These are phyloP conservation scores for Phytophthora crassamura DNA, from an alignment of 352 stramenopile genomes.

Conservation along the genomic window DNA sequence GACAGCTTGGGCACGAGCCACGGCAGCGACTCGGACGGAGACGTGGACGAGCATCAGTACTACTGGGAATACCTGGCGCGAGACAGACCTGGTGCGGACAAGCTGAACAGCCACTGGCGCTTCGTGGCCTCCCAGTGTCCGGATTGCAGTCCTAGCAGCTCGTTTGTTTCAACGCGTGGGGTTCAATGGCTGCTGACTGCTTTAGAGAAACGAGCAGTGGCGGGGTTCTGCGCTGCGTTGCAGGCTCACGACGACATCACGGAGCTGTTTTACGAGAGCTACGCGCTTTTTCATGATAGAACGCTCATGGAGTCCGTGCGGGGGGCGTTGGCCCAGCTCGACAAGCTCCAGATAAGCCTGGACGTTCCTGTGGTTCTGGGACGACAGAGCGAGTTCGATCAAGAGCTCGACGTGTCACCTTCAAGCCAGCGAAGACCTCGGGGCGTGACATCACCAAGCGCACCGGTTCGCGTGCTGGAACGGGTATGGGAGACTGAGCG, in stretches of 20 bases:
- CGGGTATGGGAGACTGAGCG: conserved; percentile 76
- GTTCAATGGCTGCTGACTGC: conserved; percentile 77
- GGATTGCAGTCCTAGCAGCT: conserved; percentile 55
- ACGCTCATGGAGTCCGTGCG: conserved; percentile 59
- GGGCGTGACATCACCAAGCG: conserved; percentile 15
- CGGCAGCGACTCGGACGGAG: conserved; percentile 28
- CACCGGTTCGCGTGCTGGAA: conserved; percentile 63
- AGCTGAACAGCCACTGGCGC: conserved; percentile 65
- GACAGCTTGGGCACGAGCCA: conserved; percentile 31
- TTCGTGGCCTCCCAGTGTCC: conserved; percentile 67
- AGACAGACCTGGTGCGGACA: conserved; percentile 52
- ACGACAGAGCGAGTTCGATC: conserved; percentile 49
- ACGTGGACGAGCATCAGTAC: conserved; percentile 43
- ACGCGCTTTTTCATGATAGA: conserved; percentile 52
- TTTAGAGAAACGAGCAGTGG: conserved; percentile 64
- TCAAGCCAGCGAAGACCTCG: conserved; percentile 18
- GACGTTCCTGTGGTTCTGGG: conserved; percentile 62
- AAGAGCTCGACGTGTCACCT: conserved; percentile 47
- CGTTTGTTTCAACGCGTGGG: conserved; percentile 73
- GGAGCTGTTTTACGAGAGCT: conserved; percentile 61
- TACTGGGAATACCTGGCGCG: conserved; percentile 80
- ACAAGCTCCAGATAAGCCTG: conserved; percentile 53
- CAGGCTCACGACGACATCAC: conserved; percentile 51
- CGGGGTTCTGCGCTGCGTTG: conserved; percentile 63
- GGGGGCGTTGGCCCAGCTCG: conserved; percentile 54